These are phyloP conservation scores for Neurospora sp. DNA, from an alignment of 495 filamentous ascomycete genomes.

Conservation along the genomic window DNA sequence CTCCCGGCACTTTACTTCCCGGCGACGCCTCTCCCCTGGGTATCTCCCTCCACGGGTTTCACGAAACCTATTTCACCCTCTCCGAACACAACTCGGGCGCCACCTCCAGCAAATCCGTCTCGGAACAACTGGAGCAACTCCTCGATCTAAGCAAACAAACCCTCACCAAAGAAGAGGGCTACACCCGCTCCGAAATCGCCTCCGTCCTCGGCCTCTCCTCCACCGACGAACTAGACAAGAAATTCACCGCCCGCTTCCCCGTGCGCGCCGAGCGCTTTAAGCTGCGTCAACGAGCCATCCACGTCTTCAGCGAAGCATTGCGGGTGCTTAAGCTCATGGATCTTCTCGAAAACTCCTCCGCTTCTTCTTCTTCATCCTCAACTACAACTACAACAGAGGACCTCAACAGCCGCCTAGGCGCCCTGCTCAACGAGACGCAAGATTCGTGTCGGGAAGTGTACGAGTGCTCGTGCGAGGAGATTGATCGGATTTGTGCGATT, in stretches of 20 bases:
- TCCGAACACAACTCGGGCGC: constrained; percentile 29
- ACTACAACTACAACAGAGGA: constrained; percentile 21
- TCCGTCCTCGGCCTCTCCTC: constrained; percentile 50
- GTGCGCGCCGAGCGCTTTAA: constrained; percentile 82
- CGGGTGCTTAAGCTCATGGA: constrained; percentile 75
- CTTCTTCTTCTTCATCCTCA: neutral
- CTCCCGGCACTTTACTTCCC: constrained; percentile 55
- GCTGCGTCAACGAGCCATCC: constrained; percentile 73
- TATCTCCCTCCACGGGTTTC: constrained; percentile 75
- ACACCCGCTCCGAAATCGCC: constrained; percentile 83
- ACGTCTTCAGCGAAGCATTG: constrained; percentile 83
- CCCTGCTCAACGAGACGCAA: constrained; percentile 82
- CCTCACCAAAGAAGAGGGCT: constrained; percentile 66
- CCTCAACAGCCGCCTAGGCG: constrained; percentile 64
- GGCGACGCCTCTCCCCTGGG: constrained; percentile 75
- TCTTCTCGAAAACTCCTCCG: constrained; percentile 43
- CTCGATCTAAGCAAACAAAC: constrained; percentile 51
- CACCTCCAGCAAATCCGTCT: constrained; percentile 18
- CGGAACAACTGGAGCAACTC: constrained; percentile 53
- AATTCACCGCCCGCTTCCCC: constrained; percentile 75
- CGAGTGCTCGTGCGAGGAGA: constrained; percentile 81
- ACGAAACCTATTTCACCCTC: constrained; percentile 52
- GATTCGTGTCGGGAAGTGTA: constrained; percentile 72
- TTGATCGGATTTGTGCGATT: constrained; percentile 77
- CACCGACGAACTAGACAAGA: constrained; percentile 57